phyloP scores from a whole-genome alignment of 257 asterid species.

The Solanum peruvianum region DNA sequence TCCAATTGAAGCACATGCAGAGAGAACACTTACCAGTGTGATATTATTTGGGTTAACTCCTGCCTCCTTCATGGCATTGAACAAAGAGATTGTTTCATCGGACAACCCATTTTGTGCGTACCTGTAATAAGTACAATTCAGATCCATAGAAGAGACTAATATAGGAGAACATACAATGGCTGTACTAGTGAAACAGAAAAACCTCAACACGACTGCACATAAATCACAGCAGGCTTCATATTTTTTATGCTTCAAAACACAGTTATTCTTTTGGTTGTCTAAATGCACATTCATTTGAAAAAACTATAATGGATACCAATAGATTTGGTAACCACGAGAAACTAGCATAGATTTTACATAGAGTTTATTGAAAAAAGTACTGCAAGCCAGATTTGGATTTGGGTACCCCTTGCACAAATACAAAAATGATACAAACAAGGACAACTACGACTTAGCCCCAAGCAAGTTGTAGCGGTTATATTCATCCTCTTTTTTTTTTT shows the following conservation, averaged over 20 bases:
- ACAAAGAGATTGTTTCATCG: conserved; percentile 53
- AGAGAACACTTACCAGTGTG: conserved; percentile 68
- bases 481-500: background rate
- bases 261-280: background rate
- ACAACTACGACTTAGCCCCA: background rate
- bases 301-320: background rate
- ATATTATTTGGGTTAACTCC: conserved; percentile 58
- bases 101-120: conserved; percentile 79
- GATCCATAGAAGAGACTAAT: background rate
- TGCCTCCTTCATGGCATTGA: conserved; percentile 49
- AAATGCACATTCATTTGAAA: background rate
- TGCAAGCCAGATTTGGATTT: background rate
- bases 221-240: background rate
- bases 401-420: background rate
- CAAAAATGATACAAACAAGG: background rate
- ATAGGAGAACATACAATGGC: background rate
- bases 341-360: background rate
- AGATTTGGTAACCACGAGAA: background rate
- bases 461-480: background rate
- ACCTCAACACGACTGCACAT: background rate
- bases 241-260: background rate
- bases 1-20: conserved; percentile 84
- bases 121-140: conserved; percentile 24
- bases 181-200: background rate
- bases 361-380: background rate